Conservation (phyloP, 352 stramenopile genomes). For the Phytophthora chlamydospora region DNA sequence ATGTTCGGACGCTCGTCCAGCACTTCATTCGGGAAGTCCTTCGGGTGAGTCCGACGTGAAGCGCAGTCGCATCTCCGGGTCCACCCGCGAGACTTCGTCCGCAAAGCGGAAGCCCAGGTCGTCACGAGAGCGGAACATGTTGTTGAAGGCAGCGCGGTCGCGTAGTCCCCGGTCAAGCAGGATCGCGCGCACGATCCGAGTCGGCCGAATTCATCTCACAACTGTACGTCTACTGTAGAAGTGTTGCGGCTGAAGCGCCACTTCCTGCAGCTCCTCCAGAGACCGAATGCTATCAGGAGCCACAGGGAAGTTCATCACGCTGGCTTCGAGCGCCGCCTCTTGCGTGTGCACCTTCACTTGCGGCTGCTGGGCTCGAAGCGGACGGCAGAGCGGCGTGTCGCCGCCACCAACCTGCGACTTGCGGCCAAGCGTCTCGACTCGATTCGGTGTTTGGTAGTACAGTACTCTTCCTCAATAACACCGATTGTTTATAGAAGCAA, state of each 20-base stretch:
- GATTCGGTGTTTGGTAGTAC: no score
- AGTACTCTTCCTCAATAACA: no score
- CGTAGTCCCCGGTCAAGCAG: conserved; percentile 82
- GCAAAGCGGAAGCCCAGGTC: conserved; percentile 95
- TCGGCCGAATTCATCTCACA: conserved; percentile 99
- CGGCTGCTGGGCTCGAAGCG: conserved; percentile 39
- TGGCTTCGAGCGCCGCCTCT: conserved; percentile 44
- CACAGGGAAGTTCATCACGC: conserved; percentile 82
- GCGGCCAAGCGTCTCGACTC: conserved; percentile 21
- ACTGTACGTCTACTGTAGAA: conserved; percentile 98
- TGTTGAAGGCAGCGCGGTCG: conserved; percentile 92
- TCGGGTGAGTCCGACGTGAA: conserved; percentile 99
- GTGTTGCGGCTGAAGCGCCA: conserved; percentile 37
- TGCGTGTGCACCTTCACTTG: conserved; percentile 39
- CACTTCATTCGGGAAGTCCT: conserved; percentile 97
- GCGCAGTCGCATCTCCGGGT: conserved; percentile 96
- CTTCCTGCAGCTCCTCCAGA: conserved; percentile 52
- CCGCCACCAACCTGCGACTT: conserved; percentile 18
- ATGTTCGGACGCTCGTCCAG: conserved; percentile 95
- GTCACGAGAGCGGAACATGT: conserved; percentile 93
- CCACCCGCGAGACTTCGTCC: conserved; percentile 91
- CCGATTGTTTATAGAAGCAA: no score
- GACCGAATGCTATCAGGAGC: conserved; percentile 40
- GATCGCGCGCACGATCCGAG: conserved; percentile 96
- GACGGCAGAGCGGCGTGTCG: neutral